Evolutionary conservation across 2,329 filamentous ascomycete genomes (phyloP), one percentile per base, ranked within the genome.

Genomic region (Conoideocrella luteorostrata): DNA sequence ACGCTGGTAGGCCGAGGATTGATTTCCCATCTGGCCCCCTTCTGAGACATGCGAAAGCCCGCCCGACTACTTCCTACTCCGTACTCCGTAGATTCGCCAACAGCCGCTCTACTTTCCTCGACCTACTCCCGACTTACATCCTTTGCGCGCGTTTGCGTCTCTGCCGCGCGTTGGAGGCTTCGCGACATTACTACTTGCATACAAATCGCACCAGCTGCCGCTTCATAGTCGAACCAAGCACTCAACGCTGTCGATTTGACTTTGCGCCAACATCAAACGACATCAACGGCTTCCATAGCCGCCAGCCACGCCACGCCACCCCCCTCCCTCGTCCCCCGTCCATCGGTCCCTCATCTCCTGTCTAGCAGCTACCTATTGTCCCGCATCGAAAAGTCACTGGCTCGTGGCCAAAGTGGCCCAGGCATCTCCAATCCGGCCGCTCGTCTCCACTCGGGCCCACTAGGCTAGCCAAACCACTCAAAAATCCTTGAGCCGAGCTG

Each of bases 401-500:
- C 22, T 22, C 10, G 37, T 35, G 39, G 29, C 33, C 24, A 18
- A n/a, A 18, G 37, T 35, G 39, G 29, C 33, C 24, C 24, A n/a
- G 20, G 33, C 34, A 24, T 41, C 37, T 40, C 42, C 30, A 32
- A 20, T n/a, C n/a, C n/a, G n/a, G n/a, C n/a, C n/a, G n/a, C n/a
- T n/a, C 33, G 38, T 45, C 38, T 38, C 43, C 38, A 45, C 43
- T 24, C 3, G 24, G 37, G 26, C 24, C 33, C 38, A 34, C 39
- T 18, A 17, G 34, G 15, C 22, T 38, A 12, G 6, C 20, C 10
- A 7, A 15, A 21, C 7, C 36, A 32, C 15, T 37, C 30, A 33
- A 18, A 36, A 23, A 37, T 17, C 0, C 17, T 18, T 37, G 17
- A 38, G 35, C 35, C 35, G 35, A n/a, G 20, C 34, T n/a, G n/a